Evolutionary conservation across 1,139 yeast genomes (phyloP).

Genomic region (Candida labiduridarum): DNA sequence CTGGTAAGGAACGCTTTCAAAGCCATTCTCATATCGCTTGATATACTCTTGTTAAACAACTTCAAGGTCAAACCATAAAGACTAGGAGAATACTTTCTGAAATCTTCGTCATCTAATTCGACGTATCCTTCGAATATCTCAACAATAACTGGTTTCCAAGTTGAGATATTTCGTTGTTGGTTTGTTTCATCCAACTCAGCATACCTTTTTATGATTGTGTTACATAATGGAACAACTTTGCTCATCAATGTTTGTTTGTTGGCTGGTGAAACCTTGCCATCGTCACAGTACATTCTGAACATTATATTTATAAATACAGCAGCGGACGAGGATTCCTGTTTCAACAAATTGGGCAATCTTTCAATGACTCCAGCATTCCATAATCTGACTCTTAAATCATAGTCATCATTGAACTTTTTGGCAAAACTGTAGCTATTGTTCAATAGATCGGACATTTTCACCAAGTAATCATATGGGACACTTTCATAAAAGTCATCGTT

Average conservation of each 20-base stretch:
- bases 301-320: conserved; percentile 82
- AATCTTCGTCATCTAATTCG: conserved; percentile 77
- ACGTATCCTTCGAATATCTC: conserved; percentile 83
- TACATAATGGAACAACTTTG: conserved; percentile 71
- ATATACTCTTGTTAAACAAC: conserved; percentile 68
- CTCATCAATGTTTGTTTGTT: conserved; percentile 48
- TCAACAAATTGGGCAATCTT: conserved; percentile 84
- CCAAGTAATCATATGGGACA: conserved; percentile 66
- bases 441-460: conserved; percentile 61
- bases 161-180: conserved; percentile 76
- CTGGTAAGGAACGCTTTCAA: conserved; percentile 67
- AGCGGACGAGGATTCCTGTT: conserved; percentile 89
- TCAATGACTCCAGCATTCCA: conserved; percentile 94
- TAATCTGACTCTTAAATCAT: conserved; percentile 78
- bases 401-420: conserved; percentile 83
- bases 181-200: conserved; percentile 71
- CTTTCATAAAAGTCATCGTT: conserved; percentile 68
- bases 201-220: conserved; percentile 68
- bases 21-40: conserved; percentile 69
- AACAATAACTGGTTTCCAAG: conserved; percentile 92
- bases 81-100: conserved; percentile 59
- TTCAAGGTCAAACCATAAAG: conserved; percentile 71
- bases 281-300: conserved; percentile 80
- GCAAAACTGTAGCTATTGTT: conserved; percentile 80
- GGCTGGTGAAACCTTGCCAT: conserved; percentile 42